Evolutionary conservation across 2,329 filamentous ascomycete species (phyloP).

Genomic region (Colletotrichum caudatum): DNA sequence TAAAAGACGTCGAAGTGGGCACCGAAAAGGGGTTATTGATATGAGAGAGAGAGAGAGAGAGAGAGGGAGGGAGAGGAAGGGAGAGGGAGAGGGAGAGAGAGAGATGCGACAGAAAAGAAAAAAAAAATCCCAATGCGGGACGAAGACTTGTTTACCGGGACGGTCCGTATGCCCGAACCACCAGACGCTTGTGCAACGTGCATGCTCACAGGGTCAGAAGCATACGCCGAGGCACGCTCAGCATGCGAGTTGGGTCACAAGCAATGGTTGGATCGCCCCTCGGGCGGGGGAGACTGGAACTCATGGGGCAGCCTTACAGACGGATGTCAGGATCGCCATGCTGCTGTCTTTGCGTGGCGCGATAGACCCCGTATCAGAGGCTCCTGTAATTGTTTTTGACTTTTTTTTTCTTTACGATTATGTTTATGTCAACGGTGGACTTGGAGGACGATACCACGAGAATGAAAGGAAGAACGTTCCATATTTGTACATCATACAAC

Average conservation of each 20-base stretch:
- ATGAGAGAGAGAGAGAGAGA: not conserved
- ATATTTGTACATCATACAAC: not conserved
- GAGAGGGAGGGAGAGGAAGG: not conserved
- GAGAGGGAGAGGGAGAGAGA: not conserved
- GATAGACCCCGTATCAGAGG: not conserved
- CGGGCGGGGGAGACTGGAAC: not conserved
- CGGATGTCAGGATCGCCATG: not conserved
- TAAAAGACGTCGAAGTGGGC: not conserved
- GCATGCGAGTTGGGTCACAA: not conserved
- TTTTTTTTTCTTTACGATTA: not conserved
- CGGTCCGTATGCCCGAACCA: not conserved
- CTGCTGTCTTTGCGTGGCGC: not conserved
- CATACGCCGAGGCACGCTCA: not conserved
- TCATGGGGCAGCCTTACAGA: not conserved
- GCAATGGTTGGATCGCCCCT: not conserved
- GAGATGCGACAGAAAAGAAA: not conserved
- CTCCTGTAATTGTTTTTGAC: not conserved
- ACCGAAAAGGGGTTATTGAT: not conserved
- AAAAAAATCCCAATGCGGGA: not conserved
- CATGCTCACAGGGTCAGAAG: not conserved
- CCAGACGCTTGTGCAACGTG: not conserved
- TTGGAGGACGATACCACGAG: not conserved
- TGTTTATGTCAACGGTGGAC: not conserved
- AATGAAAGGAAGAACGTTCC: not conserved
- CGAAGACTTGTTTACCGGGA: not conserved